Evolutionary conservation across 768 basidiomycete species (phyloP), one percentile per base, ranked within the genome.

Genomic region (Roridomyces roridus): DNA sequence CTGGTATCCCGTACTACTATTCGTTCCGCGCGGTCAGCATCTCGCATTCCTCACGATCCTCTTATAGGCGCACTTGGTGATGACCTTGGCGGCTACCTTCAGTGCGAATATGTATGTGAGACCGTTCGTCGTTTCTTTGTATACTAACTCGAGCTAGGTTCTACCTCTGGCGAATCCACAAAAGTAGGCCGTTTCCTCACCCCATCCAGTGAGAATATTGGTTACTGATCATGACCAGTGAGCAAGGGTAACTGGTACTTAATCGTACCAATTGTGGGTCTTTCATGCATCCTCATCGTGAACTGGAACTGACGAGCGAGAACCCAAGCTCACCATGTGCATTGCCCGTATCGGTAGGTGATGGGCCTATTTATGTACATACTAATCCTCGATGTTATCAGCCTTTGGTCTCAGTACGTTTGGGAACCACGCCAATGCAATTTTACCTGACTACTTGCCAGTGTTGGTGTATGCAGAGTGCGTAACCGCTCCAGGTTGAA

Each of bases 201-300:
- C 31, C 18, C n/a, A n/a, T n/a, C 24, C 44, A 1, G 10, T 11
- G n/a, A n/a, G n/a, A n/a, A 21, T 25, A 25, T 18, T 24, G 23
- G 6, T 36, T 21, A 44, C n/a, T n/a, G n/a, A n/a, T n/a, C n/a
- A n/a, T n/a, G n/a, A n/a, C n/a, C 23, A 55, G 52, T 55, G 52
- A 55, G 52, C 52, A 39, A 55, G 40, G 29, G 4, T 23, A 55
- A 55, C 45, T 55, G 52, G 52, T 46, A 28, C 25, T 2, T 55
- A 25, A 55, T 45, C 8, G 43, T 28, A 11, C 21, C n/a, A 34
- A 46, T 55, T 36, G 52, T 55, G n/a, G 35, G 28, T 54, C 17
- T 21, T 29, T 37, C 9, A 26, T 46, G 23, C 29, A n/a, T n/a
- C n/a, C n/a, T 21, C 45, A 35, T 26, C 23, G 20, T 35, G 18